A percentile compares a stretch with the other conserved stretches of the same genome.
phyloP scores from a whole-genome alignment of 2,329 filamentous ascomycete species.

The Hortaea sp. region DNA sequence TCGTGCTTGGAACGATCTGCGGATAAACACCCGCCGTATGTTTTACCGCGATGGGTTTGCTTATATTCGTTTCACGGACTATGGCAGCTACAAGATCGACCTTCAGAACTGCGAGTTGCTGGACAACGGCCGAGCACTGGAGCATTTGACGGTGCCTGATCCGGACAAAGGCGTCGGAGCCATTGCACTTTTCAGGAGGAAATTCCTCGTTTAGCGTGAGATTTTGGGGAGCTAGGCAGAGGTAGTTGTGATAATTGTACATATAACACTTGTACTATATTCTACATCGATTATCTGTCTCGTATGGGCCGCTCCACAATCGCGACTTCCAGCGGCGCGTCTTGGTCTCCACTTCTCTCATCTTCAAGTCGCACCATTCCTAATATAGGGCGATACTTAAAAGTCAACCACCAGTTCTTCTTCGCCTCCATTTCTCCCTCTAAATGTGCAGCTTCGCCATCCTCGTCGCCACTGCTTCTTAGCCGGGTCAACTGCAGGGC shows the following conservation, averaged over 20 bases:
- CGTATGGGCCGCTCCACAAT: slow-evolving; percentile 70
- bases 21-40: slow-evolving; percentile 15
- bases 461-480: slow-evolving; percentile 3
- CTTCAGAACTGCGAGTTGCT: slow-evolving; percentile 16
- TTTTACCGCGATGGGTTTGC: slow-evolving; percentile 19
- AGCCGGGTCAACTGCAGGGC: slow-evolving; percentile 20
- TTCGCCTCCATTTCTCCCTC: slow-evolving; percentile 3
- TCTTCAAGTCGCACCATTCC: slow-evolving; percentile 53
- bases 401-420: slow-evolving; percentile 62
- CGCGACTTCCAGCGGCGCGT: slow-evolving; percentile 60
- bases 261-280: neutral
- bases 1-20: slow-evolving; percentile 6
- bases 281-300: neutral
- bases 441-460: slow-evolving; percentile 20
- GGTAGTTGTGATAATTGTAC: neutral
- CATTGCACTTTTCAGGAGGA: neutral
- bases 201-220: neutral
- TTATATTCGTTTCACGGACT: slow-evolving; percentile 11
- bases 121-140: slow-evolving; percentile 5
- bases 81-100: slow-evolving; percentile 19
- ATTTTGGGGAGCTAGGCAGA: too few species aligned
- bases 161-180: neutral
- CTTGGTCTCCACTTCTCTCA: slow-evolving; percentile 23
- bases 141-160: slow-evolving; percentile 1
- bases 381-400: slow-evolving; percentile 89